Percentiles rank a stretch among this genome's conserved stretches.
phyloP scores from a whole-genome alignment of 768 basidiomycete genomes.

The Pilatotrama ljubarskyi region DNA sequence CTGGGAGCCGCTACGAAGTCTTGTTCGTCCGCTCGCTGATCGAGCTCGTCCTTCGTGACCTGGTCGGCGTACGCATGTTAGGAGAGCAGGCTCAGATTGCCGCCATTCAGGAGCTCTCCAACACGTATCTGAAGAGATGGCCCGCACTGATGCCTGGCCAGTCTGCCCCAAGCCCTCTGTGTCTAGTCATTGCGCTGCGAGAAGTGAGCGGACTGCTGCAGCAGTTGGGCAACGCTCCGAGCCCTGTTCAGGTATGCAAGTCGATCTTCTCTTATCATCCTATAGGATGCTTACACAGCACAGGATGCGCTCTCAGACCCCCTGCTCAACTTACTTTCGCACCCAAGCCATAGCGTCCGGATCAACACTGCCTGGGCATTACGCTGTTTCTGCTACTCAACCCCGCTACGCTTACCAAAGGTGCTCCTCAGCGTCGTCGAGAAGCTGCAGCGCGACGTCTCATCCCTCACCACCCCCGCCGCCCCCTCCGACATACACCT shows the following conservation, averaged over 20 bases:
- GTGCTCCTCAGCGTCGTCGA: slow-evolving; percentile 77
- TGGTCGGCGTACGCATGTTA: slow-evolving; percentile 86
- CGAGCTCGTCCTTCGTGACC: slow-evolving; percentile 76
- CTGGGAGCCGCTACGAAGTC: slow-evolving; percentile 66
- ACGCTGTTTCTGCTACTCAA: slow-evolving; percentile 87
- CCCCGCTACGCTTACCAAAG: slow-evolving; percentile 81
- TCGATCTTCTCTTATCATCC: neutral
- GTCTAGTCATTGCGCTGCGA: slow-evolving; percentile 72
- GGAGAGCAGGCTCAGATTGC: slow-evolving; percentile 92
- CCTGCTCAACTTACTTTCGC: slow-evolving; percentile 78
- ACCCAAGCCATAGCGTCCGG: slow-evolving; percentile 86
- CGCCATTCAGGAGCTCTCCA: slow-evolving; percentile 85
- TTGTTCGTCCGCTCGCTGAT: slow-evolving; percentile 72
- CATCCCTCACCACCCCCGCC: slow-evolving; percentile 67
- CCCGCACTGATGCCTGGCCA: slow-evolving; percentile 91
- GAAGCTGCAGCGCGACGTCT: slow-evolving; percentile 81
- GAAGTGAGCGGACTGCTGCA: slow-evolving; percentile 86
- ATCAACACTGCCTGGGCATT: slow-evolving; percentile 86
- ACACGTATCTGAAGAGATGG: slow-evolving; percentile 85
- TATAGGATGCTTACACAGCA: neutral
- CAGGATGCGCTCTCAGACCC: slow-evolving; percentile 84
- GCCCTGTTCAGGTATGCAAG: slow-evolving; percentile 69
- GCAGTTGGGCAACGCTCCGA: slow-evolving; percentile 90
- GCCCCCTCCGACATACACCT: slow-evolving; percentile 68
- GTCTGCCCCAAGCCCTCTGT: slow-evolving; percentile 60